These are phyloP conservation scores for Podaxis sp. DNA, from an alignment of 768 basidiomycete genomes.

Conservation along the genomic window DNA sequence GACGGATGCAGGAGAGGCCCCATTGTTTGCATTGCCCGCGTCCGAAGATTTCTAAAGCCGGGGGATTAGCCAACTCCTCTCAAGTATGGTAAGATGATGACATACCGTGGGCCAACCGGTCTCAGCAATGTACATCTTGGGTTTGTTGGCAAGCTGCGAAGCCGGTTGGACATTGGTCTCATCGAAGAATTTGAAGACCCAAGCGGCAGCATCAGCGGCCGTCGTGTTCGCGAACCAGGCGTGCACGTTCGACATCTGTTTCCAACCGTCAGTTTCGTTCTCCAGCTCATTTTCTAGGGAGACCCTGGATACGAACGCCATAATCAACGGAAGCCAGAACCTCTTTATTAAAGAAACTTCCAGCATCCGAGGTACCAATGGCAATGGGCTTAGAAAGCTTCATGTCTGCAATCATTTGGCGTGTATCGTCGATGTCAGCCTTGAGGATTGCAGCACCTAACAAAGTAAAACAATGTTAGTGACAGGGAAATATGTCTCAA, in stretches of 20 bases:
- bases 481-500: not conserved
- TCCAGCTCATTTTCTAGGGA: not conserved
- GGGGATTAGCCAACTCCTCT: not conserved
- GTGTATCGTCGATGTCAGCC: conserved; percentile 65
- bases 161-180: conserved; percentile 65
- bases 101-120: conserved; percentile 79
- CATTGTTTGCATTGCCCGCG: conserved; percentile 57
- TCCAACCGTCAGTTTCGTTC: conserved; percentile 1
- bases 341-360: conserved; percentile 73
- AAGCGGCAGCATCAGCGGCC: conserved; percentile 69
- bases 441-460: conserved; percentile 61
- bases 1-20: conserved; percentile 61
- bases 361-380: conserved; percentile 86
- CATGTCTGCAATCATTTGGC: conserved; percentile 49
- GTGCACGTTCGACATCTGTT: conserved; percentile 86
- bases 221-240: conserved; percentile 88
- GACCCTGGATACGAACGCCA: conserved; percentile 45
- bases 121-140: conserved; percentile 89
- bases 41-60: conserved; percentile 55
- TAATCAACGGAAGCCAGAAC: conserved; percentile 67
- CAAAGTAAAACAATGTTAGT: not conserved
- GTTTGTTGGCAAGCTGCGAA: conserved; percentile 60
- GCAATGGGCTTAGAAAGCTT: conserved; percentile 62
- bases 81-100: not conserved
- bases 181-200: conserved; percentile 82